phyloP scores from a whole-genome alignment of 768 basidiomycete species.

The Cystobasidium onofrii region DNA sequence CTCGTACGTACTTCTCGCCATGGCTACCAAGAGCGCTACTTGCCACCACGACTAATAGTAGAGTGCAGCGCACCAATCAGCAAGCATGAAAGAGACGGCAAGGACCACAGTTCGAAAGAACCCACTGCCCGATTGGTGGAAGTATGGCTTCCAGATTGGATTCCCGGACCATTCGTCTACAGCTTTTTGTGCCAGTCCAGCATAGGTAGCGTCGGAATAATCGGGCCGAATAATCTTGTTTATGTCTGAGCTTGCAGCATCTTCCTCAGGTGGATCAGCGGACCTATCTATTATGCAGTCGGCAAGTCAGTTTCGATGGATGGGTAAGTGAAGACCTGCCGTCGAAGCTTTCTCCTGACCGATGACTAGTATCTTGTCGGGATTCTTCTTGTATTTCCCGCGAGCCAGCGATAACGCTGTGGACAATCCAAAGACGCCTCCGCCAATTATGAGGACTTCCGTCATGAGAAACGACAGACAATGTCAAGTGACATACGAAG shows the following conservation, averaged over 20 bases:
- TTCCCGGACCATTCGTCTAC: conserved; percentile 43
- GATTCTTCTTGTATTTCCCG: conserved; percentile 9
- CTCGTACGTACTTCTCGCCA: conserved; percentile 17
- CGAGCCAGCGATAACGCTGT: conserved; percentile 2
- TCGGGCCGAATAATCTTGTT: conserved; percentile 45
- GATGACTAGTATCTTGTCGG: conserved; percentile 20
- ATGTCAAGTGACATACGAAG: too few species aligned
- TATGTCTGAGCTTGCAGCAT: conserved; percentile 43
- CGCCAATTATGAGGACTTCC: conserved; percentile 7
- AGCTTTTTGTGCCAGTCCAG: conserved; percentile 42
- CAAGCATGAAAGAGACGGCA: background rate
- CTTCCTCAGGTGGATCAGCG: conserved; percentile 37
- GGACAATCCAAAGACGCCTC: conserved; percentile 22
- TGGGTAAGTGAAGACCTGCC: too few species aligned
- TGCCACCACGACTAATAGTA: conserved; percentile 13
- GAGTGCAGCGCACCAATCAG: background rate
- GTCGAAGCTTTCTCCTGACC: conserved; percentile 12
- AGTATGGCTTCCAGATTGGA: conserved; percentile 41
- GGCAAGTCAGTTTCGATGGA: background rate
- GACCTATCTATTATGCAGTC: conserved; percentile 40
- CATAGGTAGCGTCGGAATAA: conserved; percentile 42
- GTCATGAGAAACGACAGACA: background rate
- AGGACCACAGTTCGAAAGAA: background rate
- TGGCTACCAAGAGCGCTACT: background rate
- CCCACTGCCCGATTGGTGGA: conserved; percentile 39